Percentiles rank a stretch among this genome's conserved stretches.
These are phyloP conservation scores for Eucalyptus curtisii DNA, from an alignment of 345 rosid species.

Conservation along the genomic window DNA sequence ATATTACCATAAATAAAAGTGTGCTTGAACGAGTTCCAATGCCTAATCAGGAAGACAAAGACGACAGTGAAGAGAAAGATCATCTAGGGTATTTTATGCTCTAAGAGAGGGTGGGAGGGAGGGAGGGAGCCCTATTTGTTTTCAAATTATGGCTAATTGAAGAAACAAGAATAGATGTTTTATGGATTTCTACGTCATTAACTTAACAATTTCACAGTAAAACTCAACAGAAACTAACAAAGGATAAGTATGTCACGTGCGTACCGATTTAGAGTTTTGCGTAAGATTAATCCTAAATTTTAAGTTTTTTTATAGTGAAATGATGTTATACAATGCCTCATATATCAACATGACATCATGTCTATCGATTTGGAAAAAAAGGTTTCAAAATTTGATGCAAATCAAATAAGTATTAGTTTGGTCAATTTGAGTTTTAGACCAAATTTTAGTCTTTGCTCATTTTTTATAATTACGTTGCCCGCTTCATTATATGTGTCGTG, in stretches of 20 bases:
- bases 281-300: no score
- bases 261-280: fast-evolving
- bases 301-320: no score
- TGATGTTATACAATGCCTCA: not conserved
- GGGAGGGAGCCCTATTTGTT: not conserved
- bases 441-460: not conserved
- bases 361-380: no score
- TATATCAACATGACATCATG: no score
- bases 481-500: fast-evolving
- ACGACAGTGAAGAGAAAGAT: not conserved
- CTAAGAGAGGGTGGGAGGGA: no score
- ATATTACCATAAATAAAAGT: no score
- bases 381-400: not conserved
- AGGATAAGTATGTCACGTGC: fast-evolving
- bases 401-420: not conserved
- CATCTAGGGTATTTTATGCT: not conserved
- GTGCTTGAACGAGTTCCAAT: no score
- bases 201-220: fast-evolving
- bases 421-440: not conserved
- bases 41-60: no score
- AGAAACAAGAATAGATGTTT: no score
- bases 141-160: no score
- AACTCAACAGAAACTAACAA: fast-evolving
- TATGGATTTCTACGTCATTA: not conserved
- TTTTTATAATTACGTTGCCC: not conserved